A percentile compares a stretch with the other conserved stretches of the same genome.
phyloP scores from a whole-genome alignment of 169 alveolate genomes.

The Plasmodium billcollinsi region DNA sequence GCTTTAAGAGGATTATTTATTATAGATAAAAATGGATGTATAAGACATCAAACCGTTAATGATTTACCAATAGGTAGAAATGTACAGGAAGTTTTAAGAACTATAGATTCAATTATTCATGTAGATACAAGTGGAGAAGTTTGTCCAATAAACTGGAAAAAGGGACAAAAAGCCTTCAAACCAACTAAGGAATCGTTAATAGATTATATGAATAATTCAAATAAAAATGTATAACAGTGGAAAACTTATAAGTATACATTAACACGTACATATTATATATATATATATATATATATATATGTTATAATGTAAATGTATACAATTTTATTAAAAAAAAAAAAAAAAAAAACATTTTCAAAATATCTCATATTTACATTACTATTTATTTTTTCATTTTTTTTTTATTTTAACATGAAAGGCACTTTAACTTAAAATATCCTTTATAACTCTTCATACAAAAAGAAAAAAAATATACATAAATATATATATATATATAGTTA shows the following conservation, averaged over 20 bases:
- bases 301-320: background rate
- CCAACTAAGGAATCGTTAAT: conserved; percentile 45
- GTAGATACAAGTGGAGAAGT: conserved; percentile 85
- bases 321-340: background rate
- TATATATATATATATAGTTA: too few species aligned
- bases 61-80: conserved; percentile 87
- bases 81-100: conserved; percentile 85
- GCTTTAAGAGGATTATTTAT: conserved; percentile 85
- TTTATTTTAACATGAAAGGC: background rate
- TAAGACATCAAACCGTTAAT: conserved; percentile 82
- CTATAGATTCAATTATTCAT: conserved; percentile 85
- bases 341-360: background rate
- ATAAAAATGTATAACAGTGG: conserved; percentile 16
- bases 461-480: too few species aligned
- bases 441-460: too few species aligned
- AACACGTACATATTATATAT: background rate
- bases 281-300: background rate
- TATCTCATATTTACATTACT: too few species aligned
- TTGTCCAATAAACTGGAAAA: conserved; percentile 88
- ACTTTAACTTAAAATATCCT: too few species aligned
- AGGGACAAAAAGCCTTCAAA: conserved; percentile 79
- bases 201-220: conserved; percentile 30
- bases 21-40: conserved; percentile 83
- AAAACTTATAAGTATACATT: background rate
- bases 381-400: too few species aligned